Evolutionary conservation across 2,329 filamentous ascomycete species (phyloP).

Genomic region (Lachnellula hyalina): DNA sequence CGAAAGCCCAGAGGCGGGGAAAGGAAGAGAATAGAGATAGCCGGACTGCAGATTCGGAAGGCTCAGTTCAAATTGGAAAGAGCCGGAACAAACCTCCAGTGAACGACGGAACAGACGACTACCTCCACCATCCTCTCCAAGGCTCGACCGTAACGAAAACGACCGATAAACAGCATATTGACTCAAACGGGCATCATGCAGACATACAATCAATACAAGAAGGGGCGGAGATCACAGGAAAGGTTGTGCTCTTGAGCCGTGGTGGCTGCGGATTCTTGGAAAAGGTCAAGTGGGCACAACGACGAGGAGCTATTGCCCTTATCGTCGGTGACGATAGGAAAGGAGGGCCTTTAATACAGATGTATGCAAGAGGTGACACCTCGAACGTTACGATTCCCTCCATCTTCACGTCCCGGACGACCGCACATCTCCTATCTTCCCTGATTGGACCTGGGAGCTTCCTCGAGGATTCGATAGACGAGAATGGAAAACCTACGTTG

Average conservation of each 20-base stretch:
- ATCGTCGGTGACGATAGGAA: slow-evolving; percentile 93
- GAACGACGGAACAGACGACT: slow-evolving; percentile 79
- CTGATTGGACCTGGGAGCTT: slow-evolving; percentile 68
- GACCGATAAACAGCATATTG: slow-evolving; percentile 18
- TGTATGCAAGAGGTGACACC: slow-evolving; percentile 97
- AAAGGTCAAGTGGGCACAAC: slow-evolving; percentile 95
- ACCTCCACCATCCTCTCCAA: slow-evolving; percentile 56
- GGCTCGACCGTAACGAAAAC: slow-evolving; percentile 35
- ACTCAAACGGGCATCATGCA: slow-evolving; percentile 51
- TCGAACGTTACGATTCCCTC: slow-evolving; percentile 93
- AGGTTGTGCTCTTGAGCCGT: slow-evolving; percentile 84
- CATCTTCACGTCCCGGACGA: slow-evolving; percentile 91
- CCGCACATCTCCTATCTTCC: slow-evolving; percentile 85
- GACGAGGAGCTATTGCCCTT: slow-evolving; percentile 79
- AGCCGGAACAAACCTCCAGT: slow-evolving; percentile 29
- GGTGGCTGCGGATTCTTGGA: slow-evolving; percentile 95
- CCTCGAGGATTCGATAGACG: slow-evolving; percentile 54
- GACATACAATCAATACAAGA: slow-evolving; percentile 92
- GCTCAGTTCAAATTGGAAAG: slow-evolving; percentile 11
- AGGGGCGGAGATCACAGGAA: slow-evolving; percentile 85
- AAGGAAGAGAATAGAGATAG: slow-evolving; percentile 27
- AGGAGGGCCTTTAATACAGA: slow-evolving; percentile 85
- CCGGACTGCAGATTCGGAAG: slow-evolving; percentile 20
- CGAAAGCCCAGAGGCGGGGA: slow-evolving; percentile 36
- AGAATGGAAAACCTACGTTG: slow-evolving; percentile 52